Evolutionary conservation across 2,329 filamentous ascomycete genomes (phyloP).

Genomic region (Daldinia sp.): DNA sequence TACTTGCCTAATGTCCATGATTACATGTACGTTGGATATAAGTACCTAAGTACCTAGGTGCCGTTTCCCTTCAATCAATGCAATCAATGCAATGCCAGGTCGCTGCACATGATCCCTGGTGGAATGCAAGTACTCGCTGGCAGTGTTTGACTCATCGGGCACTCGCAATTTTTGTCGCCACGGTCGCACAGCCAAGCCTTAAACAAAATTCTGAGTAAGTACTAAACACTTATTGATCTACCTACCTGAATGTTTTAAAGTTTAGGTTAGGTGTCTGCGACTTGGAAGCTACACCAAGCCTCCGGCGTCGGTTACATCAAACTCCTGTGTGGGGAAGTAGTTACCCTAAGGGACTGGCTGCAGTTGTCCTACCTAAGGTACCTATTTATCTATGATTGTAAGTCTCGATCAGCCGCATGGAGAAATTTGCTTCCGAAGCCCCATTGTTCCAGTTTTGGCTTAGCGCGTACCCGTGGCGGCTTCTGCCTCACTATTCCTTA

Average conservation of each 20-base stretch:
- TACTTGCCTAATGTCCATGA: background rate
- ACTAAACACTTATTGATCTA: background rate
- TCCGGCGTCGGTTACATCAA: slow-evolving; percentile 1
- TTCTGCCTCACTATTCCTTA: slow-evolving; percentile 43
- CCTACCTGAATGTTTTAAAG: background rate
- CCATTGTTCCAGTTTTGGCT: slow-evolving; percentile 39
- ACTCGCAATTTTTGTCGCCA: background rate
- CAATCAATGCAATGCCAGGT: background rate
- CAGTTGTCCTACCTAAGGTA: background rate
- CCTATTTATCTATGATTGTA: background rate
- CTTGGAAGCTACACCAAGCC: slow-evolving; percentile 6
- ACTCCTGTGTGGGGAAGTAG: background rate
- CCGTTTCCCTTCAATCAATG: background rate
- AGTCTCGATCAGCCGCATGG: slow-evolving; percentile 33
- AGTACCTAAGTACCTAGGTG: background rate
- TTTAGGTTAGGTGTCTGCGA: background rate
- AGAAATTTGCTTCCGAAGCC: slow-evolving; percentile 46
- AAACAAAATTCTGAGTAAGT: background rate
- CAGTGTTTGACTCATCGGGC: background rate
- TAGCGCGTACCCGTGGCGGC: slow-evolving; percentile 53
- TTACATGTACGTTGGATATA: no score
- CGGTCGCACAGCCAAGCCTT: background rate
- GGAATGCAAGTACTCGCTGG: background rate
- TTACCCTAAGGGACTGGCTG: background rate
- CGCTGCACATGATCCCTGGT: background rate